Evolutionary conservation across 306 rosid genomes (phyloP), one percentile per base, ranked within the genome.

Genomic region (Quercus robur): DNA sequence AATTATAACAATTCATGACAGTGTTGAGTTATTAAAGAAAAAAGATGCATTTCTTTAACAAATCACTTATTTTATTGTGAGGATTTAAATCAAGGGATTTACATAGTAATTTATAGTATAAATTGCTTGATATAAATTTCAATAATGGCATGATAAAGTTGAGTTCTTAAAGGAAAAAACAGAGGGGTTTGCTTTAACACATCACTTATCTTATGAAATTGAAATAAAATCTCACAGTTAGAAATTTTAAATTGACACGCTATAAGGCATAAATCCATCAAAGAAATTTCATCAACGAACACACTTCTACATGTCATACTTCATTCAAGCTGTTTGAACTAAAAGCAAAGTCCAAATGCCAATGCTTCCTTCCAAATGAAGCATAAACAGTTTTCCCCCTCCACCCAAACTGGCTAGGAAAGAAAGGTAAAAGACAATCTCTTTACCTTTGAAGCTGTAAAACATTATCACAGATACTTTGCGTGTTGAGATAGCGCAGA

Each of bases 401-500:
- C 73, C 68, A 30, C 63, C 33, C 57, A 57, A 75, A 80, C 69
- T 63, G 13, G 21, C 75, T 59, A 77, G 44, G 31, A 79, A 75
- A 56, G 74, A 76, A 63, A 23, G 46, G 28, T 38, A 13, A 25
- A 73, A 75, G 52, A 33, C 6, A 3, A 70, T 74, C 18, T 81
- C 52, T 92, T 76, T 67, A 94, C 99, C 97, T 93, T 94, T 94
- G 68, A 93, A 72, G 84, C 91, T 91, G 85, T 85, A 91, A 83
- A 90, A 90, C 97, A 94, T 87, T 77, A 97, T 90, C 85, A 89
- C 95, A 41, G 95, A 84, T 84, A 93, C 71, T 41, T 30, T 30
- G 31, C 4, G 33, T 30, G 33, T 30, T 30, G 33, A 30, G 33
- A 30, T 30, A 30, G 33, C 33, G 4, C 0, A 4, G 33, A 30